Percentiles rank a stretch among this genome's conserved stretches.
Evolutionary conservation across 768 basidiomycete genomes (phyloP).

Genomic region (Cantharellus anzutake): DNA sequence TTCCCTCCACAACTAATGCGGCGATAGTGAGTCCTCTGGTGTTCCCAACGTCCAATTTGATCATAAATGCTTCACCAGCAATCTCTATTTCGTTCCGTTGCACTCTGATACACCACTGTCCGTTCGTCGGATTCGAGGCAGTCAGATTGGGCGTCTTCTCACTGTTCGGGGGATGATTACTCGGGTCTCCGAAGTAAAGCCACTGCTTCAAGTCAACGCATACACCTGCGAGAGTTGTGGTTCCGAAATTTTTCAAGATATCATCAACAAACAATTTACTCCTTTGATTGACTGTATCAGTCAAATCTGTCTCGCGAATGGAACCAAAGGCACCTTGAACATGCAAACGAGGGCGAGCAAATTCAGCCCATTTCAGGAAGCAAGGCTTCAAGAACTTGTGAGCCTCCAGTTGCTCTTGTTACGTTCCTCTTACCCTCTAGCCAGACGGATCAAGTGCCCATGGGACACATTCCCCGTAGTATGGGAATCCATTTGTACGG

Average conservation of each 20-base stretch:
- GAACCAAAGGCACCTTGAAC: slow-evolving; percentile 73
- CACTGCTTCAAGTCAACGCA: slow-evolving; percentile 88
- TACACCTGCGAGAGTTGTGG: slow-evolving; percentile 98
- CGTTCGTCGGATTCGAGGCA: slow-evolving; percentile 77
- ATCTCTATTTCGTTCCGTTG: slow-evolving; percentile 84
- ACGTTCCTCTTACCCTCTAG: not conserved
- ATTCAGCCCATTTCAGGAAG: slow-evolving; percentile 95
- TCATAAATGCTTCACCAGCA: slow-evolving; percentile 29
- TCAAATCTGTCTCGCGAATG: slow-evolving; percentile 69
- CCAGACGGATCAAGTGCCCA: slow-evolving; percentile 96
- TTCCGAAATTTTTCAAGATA: slow-evolving; percentile 96
- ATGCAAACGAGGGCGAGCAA: slow-evolving; percentile 98
- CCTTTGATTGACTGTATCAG: slow-evolving; percentile 84
- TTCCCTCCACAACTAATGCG: slow-evolving; percentile 86
- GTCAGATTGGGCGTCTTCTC: slow-evolving; percentile 78
- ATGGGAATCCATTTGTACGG: slow-evolving; percentile 96
- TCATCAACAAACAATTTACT: slow-evolving; percentile 75
- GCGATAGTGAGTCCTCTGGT: slow-evolving; percentile 59
- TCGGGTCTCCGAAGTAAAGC: slow-evolving; percentile 97
- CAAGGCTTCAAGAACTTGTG: slow-evolving; percentile 98
- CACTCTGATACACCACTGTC: slow-evolving; percentile 49
- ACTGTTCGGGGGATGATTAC: slow-evolving; percentile 97
- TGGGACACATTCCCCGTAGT: slow-evolving; percentile 95
- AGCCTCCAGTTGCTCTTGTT: slow-evolving; percentile 9
- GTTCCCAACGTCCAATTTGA: not conserved